Base-by-base conservation (phyloP, 805 yeast species). In the Dipodascopsis tothii region DNA sequence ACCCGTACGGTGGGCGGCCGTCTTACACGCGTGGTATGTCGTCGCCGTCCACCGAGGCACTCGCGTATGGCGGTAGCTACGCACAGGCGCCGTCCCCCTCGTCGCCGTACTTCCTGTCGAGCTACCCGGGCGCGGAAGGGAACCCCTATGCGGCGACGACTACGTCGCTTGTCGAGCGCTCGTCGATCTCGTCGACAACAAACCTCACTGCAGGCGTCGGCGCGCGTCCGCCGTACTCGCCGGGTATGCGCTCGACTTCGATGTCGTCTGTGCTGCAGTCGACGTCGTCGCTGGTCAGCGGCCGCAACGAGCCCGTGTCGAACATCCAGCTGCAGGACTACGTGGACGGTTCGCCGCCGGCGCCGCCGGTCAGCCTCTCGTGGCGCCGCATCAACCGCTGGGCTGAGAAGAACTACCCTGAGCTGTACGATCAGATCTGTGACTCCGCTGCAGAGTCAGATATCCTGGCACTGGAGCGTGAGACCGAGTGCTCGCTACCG, bases 331-430 rank as follows among this genome's bases (percentile, higher is more conserved):
- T 63, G 40, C 63, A 43, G 50, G 69, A 49, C 51, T 63, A 62
- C 52, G 45, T 57, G 56, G 82, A 77, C 35, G 94, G 94, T 38
- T 80, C 83, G 21, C 66, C 70, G 11, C 64, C 69, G 14, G 68
- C 72, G n/a, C 68, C 68, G 5, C 78, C 90, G 42, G 85, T 88
- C 50, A 69, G 75, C 1, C 70, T 81, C 30, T 74, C 96, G 9
- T 90, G 97, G 97, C 74, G 83, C 50, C 88, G 88, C 57, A 78
- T 90, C 45, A 90, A 84, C 54, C 69, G 77, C 17, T 90, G 96
- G 96, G 69, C 90, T 17, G 72, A 75, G 28, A 75, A 77, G 44
- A 74, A 85, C 62, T 81, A 80, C 52, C 84, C 92, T 1, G 98
- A 90, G 64, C 68, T 92, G 44, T 74, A 72, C 47, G 88, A 84